Base-by-base conservation (phyloP, 176 grass and related monocot genomes). In the Oryza nivara region DNA sequence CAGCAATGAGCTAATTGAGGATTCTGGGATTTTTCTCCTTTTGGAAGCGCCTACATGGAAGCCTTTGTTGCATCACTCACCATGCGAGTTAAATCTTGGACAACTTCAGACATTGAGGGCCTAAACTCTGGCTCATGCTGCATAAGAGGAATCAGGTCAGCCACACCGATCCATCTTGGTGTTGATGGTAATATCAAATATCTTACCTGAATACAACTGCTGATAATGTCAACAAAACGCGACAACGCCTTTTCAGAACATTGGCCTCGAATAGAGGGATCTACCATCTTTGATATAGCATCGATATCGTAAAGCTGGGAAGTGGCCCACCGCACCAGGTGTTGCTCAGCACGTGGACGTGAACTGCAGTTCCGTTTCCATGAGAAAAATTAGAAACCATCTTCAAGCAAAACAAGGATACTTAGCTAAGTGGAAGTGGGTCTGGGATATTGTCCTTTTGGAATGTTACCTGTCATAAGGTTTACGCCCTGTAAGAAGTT, bases 251-350 rank as follows among this genome's bases (percentile, higher is more conserved):
- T 99, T 13, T 94, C 91, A 80, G 89, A 92, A 83, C 90, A 99
- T 81, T 91, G 88, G 61, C 91, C 93, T 70, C 82, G 52, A 66
- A 99, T 92, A 41, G 72, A 87, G 81, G 93, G 96, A 88, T 99
- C 96, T 20, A 96, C 96, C 91, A 99, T 99, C 67, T 78, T 94
- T 20, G 78, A 81, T 88, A 99, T 83, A 34, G 86, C 84, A 84
- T 99, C 88, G 8, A 96, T 94, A 80, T 96, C 96, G 66, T 99
- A 85, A 49, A 99, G 87, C 68, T 92, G 91, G 86, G 91, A 82
- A 87, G 77, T 88, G 48, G 96, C 96, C 96, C 96, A 99, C 83
- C 90, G 91, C 60, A 99, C 93, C 30, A 99, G 88, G 81, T 99
- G 91, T 76, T 99, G 96, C 83, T 99, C 96, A 69, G 77, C 36